phyloP scores from a whole-genome alignment of 805 yeast genomes.

The Dipodascopsis uninucleata region DNA sequence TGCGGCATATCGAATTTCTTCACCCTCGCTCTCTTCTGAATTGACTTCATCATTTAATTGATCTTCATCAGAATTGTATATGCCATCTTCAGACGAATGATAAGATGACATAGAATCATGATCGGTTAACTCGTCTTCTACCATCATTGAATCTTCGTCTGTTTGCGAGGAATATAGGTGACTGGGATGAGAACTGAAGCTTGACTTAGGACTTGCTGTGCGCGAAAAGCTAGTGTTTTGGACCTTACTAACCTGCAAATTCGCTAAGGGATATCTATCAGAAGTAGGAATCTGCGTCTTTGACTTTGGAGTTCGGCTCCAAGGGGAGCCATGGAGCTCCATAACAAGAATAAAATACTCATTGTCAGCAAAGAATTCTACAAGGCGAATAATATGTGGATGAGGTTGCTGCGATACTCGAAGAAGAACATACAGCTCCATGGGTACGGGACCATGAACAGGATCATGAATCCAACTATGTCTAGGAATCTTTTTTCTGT shows the following conservation, averaged over 20 bases:
- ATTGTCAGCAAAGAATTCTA: slow-evolving; percentile 22
- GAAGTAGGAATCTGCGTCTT: neutral
- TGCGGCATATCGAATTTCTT: slow-evolving; percentile 14
- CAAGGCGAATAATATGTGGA: slow-evolving; percentile 15
- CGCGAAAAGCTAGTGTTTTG: slow-evolving; percentile 1
- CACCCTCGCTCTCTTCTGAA: slow-evolving; percentile 5
- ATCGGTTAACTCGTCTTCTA: slow-evolving; percentile 3
- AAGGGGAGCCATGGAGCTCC: slow-evolving; percentile 27
- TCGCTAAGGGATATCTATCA: slow-evolving; percentile 9
- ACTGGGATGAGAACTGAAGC: too few species aligned
- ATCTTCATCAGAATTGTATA: slow-evolving; percentile 11
- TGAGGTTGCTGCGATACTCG: slow-evolving; percentile 18
- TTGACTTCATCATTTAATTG: slow-evolving; percentile 10
- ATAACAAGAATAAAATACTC: slow-evolving; percentile 19
- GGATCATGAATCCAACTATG: slow-evolving; percentile 20
- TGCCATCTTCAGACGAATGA: slow-evolving; percentile 19
- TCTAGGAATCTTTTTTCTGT: slow-evolving; percentile 19
- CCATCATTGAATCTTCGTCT: slow-evolving; percentile 5
- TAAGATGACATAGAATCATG: slow-evolving; percentile 13
- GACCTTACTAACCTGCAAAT: slow-evolving; percentile 1
- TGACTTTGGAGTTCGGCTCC: slow-evolving; percentile 14
- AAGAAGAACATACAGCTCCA: slow-evolving; percentile 19
- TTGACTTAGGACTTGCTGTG: too few species aligned
- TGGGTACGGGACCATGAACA: slow-evolving; percentile 18
- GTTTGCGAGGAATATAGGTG: too few species aligned